A percentile compares a stretch with the other conserved stretches of the same genome.
Conservation (phyloP, 345 rosid species). For the Hibiscus syriacus region DNA sequence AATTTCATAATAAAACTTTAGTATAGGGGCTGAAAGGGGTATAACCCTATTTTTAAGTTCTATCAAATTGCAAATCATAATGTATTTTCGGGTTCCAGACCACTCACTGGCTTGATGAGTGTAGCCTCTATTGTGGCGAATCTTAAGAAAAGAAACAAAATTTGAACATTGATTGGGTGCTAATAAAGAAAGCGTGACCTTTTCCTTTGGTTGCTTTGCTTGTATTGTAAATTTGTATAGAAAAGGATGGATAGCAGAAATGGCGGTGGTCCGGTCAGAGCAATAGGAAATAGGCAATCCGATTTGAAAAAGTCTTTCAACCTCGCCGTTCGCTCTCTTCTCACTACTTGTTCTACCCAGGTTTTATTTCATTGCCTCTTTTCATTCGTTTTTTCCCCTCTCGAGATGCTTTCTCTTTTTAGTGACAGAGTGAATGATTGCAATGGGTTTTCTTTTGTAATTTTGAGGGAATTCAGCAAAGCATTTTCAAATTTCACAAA, state of each 20-base stretch:
- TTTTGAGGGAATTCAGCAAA: conserved; percentile 34
- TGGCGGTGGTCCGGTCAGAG: not conserved
- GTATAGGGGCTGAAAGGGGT: too few species aligned
- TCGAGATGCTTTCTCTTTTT: too few species aligned
- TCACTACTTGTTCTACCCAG: conserved; percentile 48
- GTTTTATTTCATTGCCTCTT: conserved; percentile 16
- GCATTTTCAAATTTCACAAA: conserved; percentile 40
- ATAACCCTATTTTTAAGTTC: too few species aligned
- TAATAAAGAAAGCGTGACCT: too few species aligned
- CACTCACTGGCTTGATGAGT: too few species aligned
- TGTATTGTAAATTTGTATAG: not conserved
- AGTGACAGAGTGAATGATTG: too few species aligned
- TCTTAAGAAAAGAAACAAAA: not conserved
- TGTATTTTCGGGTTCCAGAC: too few species aligned
- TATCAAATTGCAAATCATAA: too few species aligned
- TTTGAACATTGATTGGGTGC: too few species aligned
- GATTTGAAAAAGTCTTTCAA: conserved; percentile 48
- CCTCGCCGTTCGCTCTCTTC: conserved; percentile 47
- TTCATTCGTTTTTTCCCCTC: not conserved
- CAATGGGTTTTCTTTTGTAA: not conserved
- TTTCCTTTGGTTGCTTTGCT: not conserved
- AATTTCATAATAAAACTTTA: too few species aligned
- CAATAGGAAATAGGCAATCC: conserved; percentile 21
- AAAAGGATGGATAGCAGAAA: not conserved
- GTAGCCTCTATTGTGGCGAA: too few species aligned